These are phyloP conservation scores for Roridomyces roridus DNA, from an alignment of 768 basidiomycete species.

Conservation along the genomic window DNA sequence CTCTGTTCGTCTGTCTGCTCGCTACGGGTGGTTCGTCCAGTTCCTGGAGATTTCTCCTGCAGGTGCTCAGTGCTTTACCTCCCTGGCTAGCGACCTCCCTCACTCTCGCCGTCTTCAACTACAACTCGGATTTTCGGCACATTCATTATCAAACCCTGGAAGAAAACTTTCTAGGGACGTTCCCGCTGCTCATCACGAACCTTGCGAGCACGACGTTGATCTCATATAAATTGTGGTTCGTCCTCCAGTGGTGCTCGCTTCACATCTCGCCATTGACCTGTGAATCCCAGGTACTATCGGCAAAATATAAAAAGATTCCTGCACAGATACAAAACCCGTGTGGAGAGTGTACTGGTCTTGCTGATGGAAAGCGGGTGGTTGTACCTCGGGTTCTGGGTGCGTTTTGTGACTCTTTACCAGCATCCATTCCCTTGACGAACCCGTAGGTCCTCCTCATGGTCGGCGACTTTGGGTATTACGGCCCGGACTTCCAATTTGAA, in stretches of 20 bases:
- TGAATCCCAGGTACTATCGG: slow-evolving; percentile 23
- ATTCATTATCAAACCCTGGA: not conserved
- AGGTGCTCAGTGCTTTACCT: not conserved
- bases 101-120: slow-evolving; percentile 20
- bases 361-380: slow-evolving; percentile 23
- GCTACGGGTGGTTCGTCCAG: slow-evolving; percentile 22
- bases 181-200: slow-evolving; percentile 23
- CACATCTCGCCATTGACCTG: no score
- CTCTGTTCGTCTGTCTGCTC: slow-evolving; percentile 19
- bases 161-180: slow-evolving; percentile 25
- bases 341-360: slow-evolving; percentile 23
- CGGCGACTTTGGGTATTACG: slow-evolving; percentile 23
- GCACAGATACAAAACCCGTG: not conserved
- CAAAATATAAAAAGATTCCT: slow-evolving; percentile 21
- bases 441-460: slow-evolving; percentile 22
- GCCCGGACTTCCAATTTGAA: slow-evolving; percentile 18
- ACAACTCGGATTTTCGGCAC: slow-evolving; percentile 17
- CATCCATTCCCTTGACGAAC: no score
- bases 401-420: not conserved
- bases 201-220: slow-evolving; percentile 20
- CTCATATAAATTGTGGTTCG: slow-evolving; percentile 23
- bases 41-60: no score
- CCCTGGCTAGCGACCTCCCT: slow-evolving; percentile 13
- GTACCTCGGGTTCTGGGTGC: slow-evolving; percentile 25
- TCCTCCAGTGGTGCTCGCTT: not conserved